Evolutionary conservation across 306 rosid genomes (phyloP).

Genomic region (Rosa multiflora): DNA sequence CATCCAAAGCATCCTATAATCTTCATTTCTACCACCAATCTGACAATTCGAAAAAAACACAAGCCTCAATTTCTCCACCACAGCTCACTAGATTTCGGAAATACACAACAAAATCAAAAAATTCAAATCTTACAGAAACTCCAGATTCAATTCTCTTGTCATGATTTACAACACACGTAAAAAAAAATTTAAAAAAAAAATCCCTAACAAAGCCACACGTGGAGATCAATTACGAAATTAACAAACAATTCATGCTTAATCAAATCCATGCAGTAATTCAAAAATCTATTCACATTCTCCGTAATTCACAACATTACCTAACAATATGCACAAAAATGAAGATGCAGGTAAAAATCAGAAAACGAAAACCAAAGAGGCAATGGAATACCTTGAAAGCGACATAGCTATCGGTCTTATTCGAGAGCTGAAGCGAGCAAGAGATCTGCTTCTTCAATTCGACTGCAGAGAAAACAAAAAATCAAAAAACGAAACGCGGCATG

Average conservation of each 20-base stretch:
- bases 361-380: neutral
- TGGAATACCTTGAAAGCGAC: constrained; percentile 82
- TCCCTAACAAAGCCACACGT: neutral
- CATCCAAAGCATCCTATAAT: neutral
- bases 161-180: neutral
- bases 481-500: neutral
- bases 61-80: no score
- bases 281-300: neutral
- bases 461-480: constrained; percentile 17
- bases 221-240: neutral
- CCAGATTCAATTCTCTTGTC: neutral
- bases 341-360: neutral
- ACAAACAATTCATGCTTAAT: neutral
- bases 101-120: neutral
- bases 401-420: constrained; percentile 76
- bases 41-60: neutral
- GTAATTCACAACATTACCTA: neutral
- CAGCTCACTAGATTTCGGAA: no score
- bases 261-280: neutral
- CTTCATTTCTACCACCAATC: neutral
- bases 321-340: neutral
- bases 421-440: constrained; percentile 79
- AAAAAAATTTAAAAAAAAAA: neutral
- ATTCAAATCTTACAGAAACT: neutral
- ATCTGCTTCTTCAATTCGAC: constrained; percentile 96